Conservation (phyloP, 805 yeast species). For the Barnettozyma sucrosica region DNA sequence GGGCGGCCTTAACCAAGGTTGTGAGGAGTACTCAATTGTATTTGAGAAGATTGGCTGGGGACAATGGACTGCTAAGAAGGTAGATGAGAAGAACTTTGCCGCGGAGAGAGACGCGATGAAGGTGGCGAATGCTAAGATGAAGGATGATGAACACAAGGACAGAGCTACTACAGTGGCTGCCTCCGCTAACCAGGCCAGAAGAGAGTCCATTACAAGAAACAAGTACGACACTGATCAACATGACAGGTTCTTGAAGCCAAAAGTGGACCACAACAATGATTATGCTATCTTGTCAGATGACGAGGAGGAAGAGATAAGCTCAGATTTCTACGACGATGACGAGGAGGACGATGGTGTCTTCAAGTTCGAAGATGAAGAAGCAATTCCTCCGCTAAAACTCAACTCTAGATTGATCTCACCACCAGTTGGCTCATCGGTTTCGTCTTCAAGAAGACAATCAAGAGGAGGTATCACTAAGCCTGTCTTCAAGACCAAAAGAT, state of each 20-base stretch:
- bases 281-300: slow-evolving; percentile 26
- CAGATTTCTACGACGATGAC: slow-evolving; percentile 30
- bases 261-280: slow-evolving; percentile 29
- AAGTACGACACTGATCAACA: slow-evolving; percentile 25
- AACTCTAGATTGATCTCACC: slow-evolving; percentile 22
- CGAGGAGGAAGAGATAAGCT: slow-evolving; percentile 30
- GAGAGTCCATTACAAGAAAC: slow-evolving; percentile 26
- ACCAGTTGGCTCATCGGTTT: slow-evolving; percentile 12
- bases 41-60: slow-evolving; percentile 98
- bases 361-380: slow-evolving; percentile 34
- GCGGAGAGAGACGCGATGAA: slow-evolving; percentile 38
- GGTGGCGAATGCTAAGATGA: slow-evolving; percentile 36
- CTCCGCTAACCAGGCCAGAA: slow-evolving; percentile 25
- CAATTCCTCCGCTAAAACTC: slow-evolving; percentile 23
- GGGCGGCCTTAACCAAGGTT: slow-evolving; percentile 78
- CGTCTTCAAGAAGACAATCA: slow-evolving; percentile 17
- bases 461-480: slow-evolving; percentile 25
- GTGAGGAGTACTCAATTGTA: slow-evolving; percentile 45
- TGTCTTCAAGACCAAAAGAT: slow-evolving; percentile 23
- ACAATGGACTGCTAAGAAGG: slow-evolving; percentile 80
- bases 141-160: slow-evolving; percentile 29
- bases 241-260: slow-evolving; percentile 17
- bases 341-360: slow-evolving; percentile 24
- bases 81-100: slow-evolving; percentile 30
- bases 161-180: slow-evolving; percentile 4